Base-by-base conservation (phyloP, 2,329 filamentous ascomycete genomes). In the Blumeria hordei region DNA sequence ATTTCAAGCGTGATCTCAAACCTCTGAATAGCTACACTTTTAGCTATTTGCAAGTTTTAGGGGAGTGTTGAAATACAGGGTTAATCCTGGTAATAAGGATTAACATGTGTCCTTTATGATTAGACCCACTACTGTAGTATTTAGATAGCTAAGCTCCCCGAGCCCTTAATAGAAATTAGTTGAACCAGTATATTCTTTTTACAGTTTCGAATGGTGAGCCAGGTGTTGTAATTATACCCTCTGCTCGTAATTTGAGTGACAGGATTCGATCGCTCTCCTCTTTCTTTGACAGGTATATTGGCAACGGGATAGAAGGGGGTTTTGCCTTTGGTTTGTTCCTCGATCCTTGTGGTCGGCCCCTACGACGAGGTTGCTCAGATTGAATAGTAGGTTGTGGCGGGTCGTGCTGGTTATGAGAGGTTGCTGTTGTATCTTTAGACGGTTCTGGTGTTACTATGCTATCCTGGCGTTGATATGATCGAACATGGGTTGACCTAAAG, bases 181-280 rank as follows among this genome's bases (percentile, higher is more conserved):
- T n/a, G n/a, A n/a, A n/a, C n/a, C n/a, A n/a, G n/a, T n/a, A n/a
- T n/a, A n/a, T n/a, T n/a, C n/a, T n/a, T n/a, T n/a, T n/a, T n/a
- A n/a, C n/a, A n/a, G 52, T 21, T 43, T 54, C 36, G 37, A 54
- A 54, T 39, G 52, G 52, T 54, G 18, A 32, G n/a, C 52, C 18
- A 28, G 36, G 52, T 54, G 52, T 39, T 12, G 16, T 34, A 21
- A 54, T 54, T 14, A 54, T 54, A 33, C 52, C 52, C 32, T 54
- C 52, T 43, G 28, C 28, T 21, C 52, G 37, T 16, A 54, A 41
- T 34, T 54, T 54, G 11, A 43, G 14, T 32, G 36, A 39, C 10
- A 54, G 21, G 6, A 14, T 39, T 28, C 11, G 35, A 43, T 54
- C 52, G 33, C 36, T 18, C 34, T 12, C 18, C 37, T 54, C 36